Evolutionary conservation across 352 stramenopile species (phyloP).

Genomic region (Globisporangium uncinulatum): DNA sequence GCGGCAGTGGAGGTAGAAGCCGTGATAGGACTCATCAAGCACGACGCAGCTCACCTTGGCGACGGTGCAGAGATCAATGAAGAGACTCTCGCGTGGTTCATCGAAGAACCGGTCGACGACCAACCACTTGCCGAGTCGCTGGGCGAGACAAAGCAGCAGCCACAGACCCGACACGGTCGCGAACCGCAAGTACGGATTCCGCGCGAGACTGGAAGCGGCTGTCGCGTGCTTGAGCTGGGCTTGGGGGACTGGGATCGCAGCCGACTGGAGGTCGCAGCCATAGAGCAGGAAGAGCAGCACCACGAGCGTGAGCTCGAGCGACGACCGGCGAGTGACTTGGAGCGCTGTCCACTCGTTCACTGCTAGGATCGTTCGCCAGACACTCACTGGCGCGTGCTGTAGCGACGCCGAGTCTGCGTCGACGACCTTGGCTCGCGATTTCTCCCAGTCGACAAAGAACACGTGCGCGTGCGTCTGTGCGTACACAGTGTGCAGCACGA

Average conservation of each 20-base stretch:
- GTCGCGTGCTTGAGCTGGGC: constrained; percentile 47
- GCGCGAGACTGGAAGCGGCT: constrained; percentile 15
- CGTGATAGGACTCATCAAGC: constrained; percentile 90
- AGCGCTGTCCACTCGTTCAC: constrained; percentile 94
- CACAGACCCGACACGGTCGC: constrained; percentile 86
- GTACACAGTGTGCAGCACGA: constrained; percentile 67
- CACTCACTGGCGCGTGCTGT: constrained; percentile 65
- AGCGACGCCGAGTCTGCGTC: constrained; percentile 43
- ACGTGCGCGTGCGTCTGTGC: constrained; percentile 78
- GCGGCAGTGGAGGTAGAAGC: constrained; percentile 94
- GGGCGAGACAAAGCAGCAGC: constrained; percentile 54
- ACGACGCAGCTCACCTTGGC: constrained; percentile 92
- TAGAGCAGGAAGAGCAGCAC: constrained; percentile 87
- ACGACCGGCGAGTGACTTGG: constrained; percentile 76
- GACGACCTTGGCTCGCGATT: constrained; percentile 58
- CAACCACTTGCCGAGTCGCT: constrained; percentile 88
- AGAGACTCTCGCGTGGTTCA: constrained; percentile 66
- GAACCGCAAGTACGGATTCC: constrained; percentile 90
- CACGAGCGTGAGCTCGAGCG: constrained; percentile 78
- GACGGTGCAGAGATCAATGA: constrained; percentile 94
- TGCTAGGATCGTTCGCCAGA: constrained; percentile 93
- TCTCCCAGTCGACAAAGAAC: constrained; percentile 95
- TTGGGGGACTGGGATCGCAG: constrained; percentile 47
- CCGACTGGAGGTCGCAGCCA: constrained; percentile 44
- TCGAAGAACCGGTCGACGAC: constrained; percentile 79